Conservation (phyloP, 306 rosid species). For the Quercus parvula region DNA sequence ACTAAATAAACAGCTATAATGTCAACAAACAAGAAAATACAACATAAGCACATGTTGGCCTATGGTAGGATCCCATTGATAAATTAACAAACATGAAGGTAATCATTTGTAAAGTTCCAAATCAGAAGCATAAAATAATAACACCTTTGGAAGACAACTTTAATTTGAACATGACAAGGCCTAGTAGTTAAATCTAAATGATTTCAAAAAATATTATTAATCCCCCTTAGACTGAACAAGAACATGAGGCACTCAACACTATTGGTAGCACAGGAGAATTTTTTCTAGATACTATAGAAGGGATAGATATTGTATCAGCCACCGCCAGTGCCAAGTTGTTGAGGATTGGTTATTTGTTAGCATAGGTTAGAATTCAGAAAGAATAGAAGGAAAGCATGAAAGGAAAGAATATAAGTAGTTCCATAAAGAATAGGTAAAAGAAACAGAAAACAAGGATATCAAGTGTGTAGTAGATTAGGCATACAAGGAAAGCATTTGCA, state of each 20-base stretch:
- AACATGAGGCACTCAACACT: background rate
- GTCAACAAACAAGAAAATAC: background rate
- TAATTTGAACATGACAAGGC: background rate
- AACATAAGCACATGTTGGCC: background rate
- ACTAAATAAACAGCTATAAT: slow-evolving; percentile 10
- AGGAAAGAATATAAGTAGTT: no score
- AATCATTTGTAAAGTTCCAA: background rate
- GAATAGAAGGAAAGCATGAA: no score
- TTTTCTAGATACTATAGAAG: background rate
- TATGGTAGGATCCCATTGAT: background rate
- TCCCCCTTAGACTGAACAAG: background rate
- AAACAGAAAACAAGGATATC: no score
- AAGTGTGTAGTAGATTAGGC: no score
- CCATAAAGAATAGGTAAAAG: no score
- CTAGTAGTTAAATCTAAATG: background rate
- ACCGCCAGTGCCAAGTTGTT: background rate
- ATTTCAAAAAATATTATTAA: background rate
- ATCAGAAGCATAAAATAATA: background rate
- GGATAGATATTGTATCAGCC: background rate
- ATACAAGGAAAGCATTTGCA: no score
- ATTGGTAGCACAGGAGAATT: background rate
- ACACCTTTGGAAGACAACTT: background rate
- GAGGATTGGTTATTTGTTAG: background rate
- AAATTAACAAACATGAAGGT: background rate
- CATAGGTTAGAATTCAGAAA: background rate